Base-by-base conservation (phyloP, 2,329 filamentous ascomycete species). In the Periglandula ipomoeae region DNA sequence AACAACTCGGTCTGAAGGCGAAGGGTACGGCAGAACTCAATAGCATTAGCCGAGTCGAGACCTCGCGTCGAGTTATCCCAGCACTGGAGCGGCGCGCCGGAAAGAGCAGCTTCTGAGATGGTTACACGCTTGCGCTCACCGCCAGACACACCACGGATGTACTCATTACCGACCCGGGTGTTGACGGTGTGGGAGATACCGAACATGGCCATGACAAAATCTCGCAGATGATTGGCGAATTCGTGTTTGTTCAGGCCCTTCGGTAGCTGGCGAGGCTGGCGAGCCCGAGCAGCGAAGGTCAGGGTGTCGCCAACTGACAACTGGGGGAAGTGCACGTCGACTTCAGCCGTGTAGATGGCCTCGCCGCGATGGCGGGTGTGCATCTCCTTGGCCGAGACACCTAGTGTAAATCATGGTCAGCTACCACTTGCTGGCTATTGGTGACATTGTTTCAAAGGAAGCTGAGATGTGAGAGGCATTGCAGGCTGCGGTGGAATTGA, bases 271-370 rank as follows among this genome's bases (percentile, higher is more conserved):
- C 78, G 76, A 2, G 84, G 83, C 44, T 83, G 78, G 49, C 84
- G 76, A 5, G 86, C 84, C 17, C 79, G 73, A 4, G 87, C 85
- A 17, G 87, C 87, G 53, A 91, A 91, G 48, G 80, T 83, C 42
- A 91, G 73, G 1, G 87, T 93, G 58, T 91, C 84, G 46, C 85
- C 85, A 39, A 91, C 87, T 2, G 79, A 82, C 58, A 93, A 68
- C 68, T 83, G 78, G 11, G 86, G 85, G 60, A 90, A 90, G 66
- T 90, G 86, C 4, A 86, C 83, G 61, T 94, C 89, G 32, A 87
- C 83, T 64, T 93, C 87, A 51, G 86, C 86, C 0, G 86, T 90
- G 68, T 93, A 93, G 63, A 93, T 90, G 53, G 86, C 86, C 67
- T 94, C 88, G 55, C 88, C 88, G 24, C 86, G 82, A 69, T 91